Conservation (phyloP, 2,329 filamentous ascomycete species). For the Beauveria rudraprayagi region DNA sequence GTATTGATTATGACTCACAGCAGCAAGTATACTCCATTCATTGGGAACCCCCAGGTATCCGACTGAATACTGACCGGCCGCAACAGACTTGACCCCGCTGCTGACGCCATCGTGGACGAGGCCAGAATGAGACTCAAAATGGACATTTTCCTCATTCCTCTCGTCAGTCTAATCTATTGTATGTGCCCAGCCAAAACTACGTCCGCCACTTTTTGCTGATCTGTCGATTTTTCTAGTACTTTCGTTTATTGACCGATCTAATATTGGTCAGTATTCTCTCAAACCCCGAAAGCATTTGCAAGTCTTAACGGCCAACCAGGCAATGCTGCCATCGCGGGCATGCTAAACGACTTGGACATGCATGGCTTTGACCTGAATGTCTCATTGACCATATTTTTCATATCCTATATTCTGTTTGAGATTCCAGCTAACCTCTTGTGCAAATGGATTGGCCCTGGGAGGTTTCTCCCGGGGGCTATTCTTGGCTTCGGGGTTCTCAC, state of each 20-base stretch:
- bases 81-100: neutral
- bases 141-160: constrained; percentile 50
- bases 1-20: neutral
- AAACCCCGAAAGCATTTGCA: neutral
- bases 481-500: constrained; percentile 52
- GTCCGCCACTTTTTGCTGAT: neutral
- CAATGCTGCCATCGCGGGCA: constrained; percentile 51
- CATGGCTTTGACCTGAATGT: constrained; percentile 53
- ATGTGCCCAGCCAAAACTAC: neutral
- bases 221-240: neutral
- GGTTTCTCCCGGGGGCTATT: constrained; percentile 52
- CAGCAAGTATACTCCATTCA: neutral
- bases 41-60: neutral
- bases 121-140: constrained; percentile 43
- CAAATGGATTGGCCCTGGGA: constrained; percentile 57
- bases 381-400: constrained; percentile 54
- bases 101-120: neutral
- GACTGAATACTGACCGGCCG: neutral
- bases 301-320: constrained; percentile 26
- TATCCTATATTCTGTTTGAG: constrained; percentile 58
- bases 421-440: constrained; percentile 55
- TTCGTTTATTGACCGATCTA: constrained; percentile 55
- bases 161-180: constrained; percentile 47
- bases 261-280: constrained; percentile 43
- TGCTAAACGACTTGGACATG: constrained; percentile 47